Base-by-base conservation (phyloP, 306 rosid genomes). In the Casuarina cunninghamiana region DNA sequence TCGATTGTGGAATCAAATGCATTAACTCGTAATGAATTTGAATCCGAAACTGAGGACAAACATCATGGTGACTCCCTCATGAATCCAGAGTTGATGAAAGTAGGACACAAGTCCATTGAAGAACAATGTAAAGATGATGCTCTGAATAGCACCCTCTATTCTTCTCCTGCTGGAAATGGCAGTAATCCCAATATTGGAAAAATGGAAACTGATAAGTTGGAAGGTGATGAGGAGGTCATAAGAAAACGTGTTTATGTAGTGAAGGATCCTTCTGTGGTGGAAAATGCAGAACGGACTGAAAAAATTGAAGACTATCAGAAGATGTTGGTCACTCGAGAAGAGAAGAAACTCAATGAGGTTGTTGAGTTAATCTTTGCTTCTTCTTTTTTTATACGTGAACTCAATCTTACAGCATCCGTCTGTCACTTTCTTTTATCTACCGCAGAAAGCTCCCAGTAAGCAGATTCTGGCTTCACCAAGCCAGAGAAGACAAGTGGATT, bases 1-100 rank as follows among this genome's bases (percentile, higher is more conserved):
- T 79, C 77, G 85, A 26, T 69, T 45, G 89, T 83, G 86, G 91
- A 82, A 66, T 83, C 75, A 45, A 86, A 86, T 75, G 82, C 62
- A 3, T 71, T 10, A 17, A 77, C 81, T 49, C 7, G 49, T 41
- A 71, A 5, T 50, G 79, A 68, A 57, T 50, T 71, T 32, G 80
- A 78, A 69, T 74, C 83, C 2, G 78, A 80, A 75, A 78, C 53
- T 58, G 69, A 2, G 75, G 75, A 88, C 16, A 44, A 65, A 49
- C 76, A 53, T 44, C 53, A 77, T 72, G 5, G 55, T 10, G 78
- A 76, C 55, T 67, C 72, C 16, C 72, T 67, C n/a, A 1, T 62
- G 43, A 62, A 71, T 74, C 45, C 42, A 0, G 78, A 43, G 21
- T 53, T 58, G 45, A 63, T 44, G 35, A 81, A 62, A 43, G 78